Conservation (phyloP, 2,329 filamentous ascomycete genomes). For the Metarhizium brunneum region DNA sequence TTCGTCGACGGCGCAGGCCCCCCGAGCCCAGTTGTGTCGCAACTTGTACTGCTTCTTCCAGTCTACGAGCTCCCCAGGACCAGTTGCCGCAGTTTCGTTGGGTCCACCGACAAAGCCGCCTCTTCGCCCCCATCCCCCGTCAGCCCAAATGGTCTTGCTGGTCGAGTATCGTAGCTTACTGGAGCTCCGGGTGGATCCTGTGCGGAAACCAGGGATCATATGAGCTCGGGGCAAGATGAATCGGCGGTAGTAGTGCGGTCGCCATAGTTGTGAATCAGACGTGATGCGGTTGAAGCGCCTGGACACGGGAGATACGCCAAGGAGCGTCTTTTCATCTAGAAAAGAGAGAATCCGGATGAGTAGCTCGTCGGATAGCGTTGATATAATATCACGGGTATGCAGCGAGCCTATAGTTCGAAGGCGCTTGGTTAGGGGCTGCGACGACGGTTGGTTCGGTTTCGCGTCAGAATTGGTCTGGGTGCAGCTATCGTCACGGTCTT, state of each 20-base stretch:
- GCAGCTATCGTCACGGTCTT: conserved; percentile 1
- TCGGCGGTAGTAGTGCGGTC: conserved; percentile 73
- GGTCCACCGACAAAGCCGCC: conserved; percentile 33
- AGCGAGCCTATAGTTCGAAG: not conserved
- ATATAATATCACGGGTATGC: conserved; percentile 49
- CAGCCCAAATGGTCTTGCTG: conserved; percentile 33
- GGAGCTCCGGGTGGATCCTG: conserved; percentile 17
- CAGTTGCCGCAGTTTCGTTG: conserved; percentile 33
- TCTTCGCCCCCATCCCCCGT: conserved; percentile 27
- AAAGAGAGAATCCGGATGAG: conserved; percentile 75
- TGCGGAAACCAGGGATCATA: conserved; percentile 58
- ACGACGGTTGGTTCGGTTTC: not conserved
- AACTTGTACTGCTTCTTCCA: conserved; percentile 89
- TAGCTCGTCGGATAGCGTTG: conserved; percentile 75
- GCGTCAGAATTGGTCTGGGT: not conserved
- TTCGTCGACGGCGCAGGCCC: conserved; percentile 71
- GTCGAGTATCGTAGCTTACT: conserved; percentile 36
- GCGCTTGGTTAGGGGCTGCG: not conserved
- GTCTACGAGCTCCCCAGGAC: conserved; percentile 38
- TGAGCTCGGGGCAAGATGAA: conserved; percentile 78
- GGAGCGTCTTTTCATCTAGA: conserved; percentile 60
- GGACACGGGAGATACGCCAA: conserved; percentile 57
- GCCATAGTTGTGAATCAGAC: conserved; percentile 84
- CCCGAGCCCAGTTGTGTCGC: conserved; percentile 82
- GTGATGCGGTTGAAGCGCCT: conserved; percentile 64